Evolutionary conservation across 352 stramenopile genomes (phyloP).

Genomic region (Phytophthora fragariaefolia): DNA sequence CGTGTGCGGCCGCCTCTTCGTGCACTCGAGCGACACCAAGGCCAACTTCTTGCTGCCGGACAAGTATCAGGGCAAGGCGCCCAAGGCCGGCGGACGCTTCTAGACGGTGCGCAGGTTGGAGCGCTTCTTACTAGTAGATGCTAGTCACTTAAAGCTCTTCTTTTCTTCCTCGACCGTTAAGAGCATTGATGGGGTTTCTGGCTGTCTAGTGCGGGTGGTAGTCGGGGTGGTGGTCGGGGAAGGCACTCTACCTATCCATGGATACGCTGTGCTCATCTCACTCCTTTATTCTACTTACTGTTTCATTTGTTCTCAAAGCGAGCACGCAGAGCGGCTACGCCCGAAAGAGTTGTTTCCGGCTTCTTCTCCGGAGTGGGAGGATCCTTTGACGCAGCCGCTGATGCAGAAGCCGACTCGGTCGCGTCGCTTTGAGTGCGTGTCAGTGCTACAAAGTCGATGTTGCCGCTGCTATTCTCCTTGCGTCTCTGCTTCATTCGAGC

Average conservation of each 20-base stretch:
- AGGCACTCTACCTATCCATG: constrained; percentile 15
- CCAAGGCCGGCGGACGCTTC: constrained; percentile 42
- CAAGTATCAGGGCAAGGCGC: constrained; percentile 74
- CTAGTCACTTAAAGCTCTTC: constrained; percentile 26
- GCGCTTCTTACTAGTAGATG: constrained; percentile 22
- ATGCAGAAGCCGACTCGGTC: constrained; percentile 16
- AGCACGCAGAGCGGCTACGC: constrained; percentile 74
- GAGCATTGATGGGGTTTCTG: constrained; percentile 7
- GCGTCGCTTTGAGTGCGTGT: constrained; percentile 37
- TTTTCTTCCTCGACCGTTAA: constrained; percentile 5
- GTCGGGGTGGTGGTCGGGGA: not conserved
- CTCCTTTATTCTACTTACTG: constrained; percentile 19
- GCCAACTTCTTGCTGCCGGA: constrained; percentile 66
- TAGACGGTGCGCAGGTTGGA: constrained; percentile 20
- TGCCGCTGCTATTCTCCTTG: constrained; percentile 33
- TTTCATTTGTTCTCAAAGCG: constrained; percentile 72
- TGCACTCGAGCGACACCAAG: constrained; percentile 57
- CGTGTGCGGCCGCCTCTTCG: constrained; percentile 79
- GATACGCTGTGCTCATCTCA: not conserved
- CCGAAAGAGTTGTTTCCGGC: constrained; percentile 39
- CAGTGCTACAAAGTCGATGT: constrained; percentile 34
- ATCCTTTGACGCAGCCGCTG: constrained; percentile 13
- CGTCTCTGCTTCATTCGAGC: constrained; percentile 80
- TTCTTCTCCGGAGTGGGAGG: constrained; percentile 28
- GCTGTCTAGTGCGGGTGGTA: constrained; percentile 5